Conservation (phyloP, 1,139 yeast genomes). For the Geotrichum cucujoidarum region DNA sequence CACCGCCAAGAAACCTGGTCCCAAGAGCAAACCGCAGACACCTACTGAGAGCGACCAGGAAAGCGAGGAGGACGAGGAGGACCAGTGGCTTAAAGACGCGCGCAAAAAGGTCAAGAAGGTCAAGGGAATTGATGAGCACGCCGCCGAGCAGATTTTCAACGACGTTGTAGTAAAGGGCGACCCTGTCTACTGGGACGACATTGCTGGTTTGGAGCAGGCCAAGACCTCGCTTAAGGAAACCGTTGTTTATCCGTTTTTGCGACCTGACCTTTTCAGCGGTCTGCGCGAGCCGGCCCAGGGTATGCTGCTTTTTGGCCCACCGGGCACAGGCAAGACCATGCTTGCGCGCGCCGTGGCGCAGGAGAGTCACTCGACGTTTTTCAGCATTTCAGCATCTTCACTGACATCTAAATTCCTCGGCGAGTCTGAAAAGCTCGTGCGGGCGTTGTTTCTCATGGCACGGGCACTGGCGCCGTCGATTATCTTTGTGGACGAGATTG, state of each 20-base stretch:
- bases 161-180: conserved; percentile 94
- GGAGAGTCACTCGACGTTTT: conserved; percentile 90
- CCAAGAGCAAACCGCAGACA: background rate
- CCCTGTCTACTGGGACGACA: conserved; percentile 94
- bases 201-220: conserved; percentile 89
- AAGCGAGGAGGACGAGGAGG: conserved; percentile 22
- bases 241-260: conserved; percentile 88
- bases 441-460: conserved; percentile 83
- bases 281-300: conserved; percentile 95
- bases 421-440: conserved; percentile 88
- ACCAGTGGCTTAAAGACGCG: conserved; percentile 31
- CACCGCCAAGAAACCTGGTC: background rate
- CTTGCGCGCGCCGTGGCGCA: conserved; percentile 96
- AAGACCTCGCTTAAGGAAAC: conserved; percentile 90
- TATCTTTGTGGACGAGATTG: conserved; percentile 94
- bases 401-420: conserved; percentile 84
- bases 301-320: conserved; percentile 94
- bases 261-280: conserved; percentile 91
- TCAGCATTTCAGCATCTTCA: conserved; percentile 87
- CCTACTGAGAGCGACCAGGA: conserved; percentile 29
- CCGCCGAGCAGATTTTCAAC: conserved; percentile 78
- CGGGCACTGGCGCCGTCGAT: conserved; percentile 86
- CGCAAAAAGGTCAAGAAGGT: conserved; percentile 31
- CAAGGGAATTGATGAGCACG: conserved; percentile 51
- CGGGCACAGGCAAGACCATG: conserved; percentile 98